Conservation (phyloP, 345 rosid genomes). For the Brassica cretica region DNA sequence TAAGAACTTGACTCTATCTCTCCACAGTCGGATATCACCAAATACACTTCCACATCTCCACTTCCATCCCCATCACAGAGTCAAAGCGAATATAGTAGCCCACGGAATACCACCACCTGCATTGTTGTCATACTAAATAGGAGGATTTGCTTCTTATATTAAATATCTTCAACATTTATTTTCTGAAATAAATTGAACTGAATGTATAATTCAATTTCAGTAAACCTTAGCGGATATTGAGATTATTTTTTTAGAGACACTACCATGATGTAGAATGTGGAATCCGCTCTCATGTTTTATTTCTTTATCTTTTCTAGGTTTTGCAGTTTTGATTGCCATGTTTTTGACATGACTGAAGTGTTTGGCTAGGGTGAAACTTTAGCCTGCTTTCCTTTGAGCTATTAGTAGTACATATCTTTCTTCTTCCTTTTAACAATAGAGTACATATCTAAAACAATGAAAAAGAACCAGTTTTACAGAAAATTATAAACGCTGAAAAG, state of each 20-base stretch:
- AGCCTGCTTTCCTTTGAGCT: background rate
- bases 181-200: background rate
- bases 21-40: no score
- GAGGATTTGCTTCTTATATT: no score
- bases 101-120: no score
- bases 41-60: no score
- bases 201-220: background rate
- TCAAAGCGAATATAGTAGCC: no score
- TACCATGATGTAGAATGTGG: background rate
- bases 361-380: background rate
- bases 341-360: background rate
- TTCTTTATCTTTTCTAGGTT: background rate
- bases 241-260: background rate
- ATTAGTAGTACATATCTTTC: background rate
- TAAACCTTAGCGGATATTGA: background rate
- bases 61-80: no score
- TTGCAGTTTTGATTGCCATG: background rate
- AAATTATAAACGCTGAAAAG: background rate
- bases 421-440: no score
- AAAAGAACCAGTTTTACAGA: background rate
- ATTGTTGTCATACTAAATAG: no score
- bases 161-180: no score
- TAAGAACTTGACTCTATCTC: no score
- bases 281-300: background rate
- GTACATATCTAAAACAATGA: background rate